A percentile compares a stretch with the other conserved stretches of the same genome.
Evolutionary conservation across 1,284 basidiomycete genomes (phyloP).

Genomic region (Ceratobasidium sp.): DNA sequence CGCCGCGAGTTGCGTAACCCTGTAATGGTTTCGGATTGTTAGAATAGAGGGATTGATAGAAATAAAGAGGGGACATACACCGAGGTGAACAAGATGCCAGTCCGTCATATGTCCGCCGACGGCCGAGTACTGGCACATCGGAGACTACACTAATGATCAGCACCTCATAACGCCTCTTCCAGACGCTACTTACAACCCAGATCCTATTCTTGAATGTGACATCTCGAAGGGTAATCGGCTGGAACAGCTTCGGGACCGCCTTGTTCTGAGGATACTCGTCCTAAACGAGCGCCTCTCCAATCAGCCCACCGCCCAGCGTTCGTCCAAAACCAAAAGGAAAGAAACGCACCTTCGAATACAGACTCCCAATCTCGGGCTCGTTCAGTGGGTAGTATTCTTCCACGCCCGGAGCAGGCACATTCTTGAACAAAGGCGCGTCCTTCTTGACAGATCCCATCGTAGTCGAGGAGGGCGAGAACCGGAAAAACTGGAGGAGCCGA

Average conservation of each 20-base stretch:
- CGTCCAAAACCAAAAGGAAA: background rate
- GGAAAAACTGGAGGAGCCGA: slow-evolving; percentile 16
- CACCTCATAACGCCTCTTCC: background rate
- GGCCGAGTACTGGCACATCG: slow-evolving; percentile 4
- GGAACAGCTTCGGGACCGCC: slow-evolving; percentile 72
- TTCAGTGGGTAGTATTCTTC: slow-evolving; percentile 73
- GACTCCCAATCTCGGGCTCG: slow-evolving; percentile 70
- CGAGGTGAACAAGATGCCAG: slow-evolving; percentile 84
- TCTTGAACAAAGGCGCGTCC: slow-evolving; percentile 8
- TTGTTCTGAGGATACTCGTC: slow-evolving; percentile 62
- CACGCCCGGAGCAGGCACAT: background rate
- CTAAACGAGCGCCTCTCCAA: slow-evolving; percentile 53
- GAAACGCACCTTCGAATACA: slow-evolving; percentile 59
- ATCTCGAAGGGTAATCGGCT: slow-evolving; percentile 73
- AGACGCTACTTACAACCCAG: slow-evolving; percentile 63
- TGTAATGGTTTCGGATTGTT: slow-evolving; percentile 22
- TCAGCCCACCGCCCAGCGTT: background rate
- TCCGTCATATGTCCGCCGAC: slow-evolving; percentile 76
- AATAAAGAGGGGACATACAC: slow-evolving; percentile 59
- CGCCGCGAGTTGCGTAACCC: slow-evolving; percentile 60
- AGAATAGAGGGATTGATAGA: slow-evolving; percentile 26
- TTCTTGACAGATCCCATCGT: background rate
- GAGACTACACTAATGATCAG: background rate
- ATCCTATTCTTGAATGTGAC: slow-evolving; percentile 80
- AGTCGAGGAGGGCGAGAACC: background rate